phyloP scores from a whole-genome alignment of 1,139 yeast species.

The Debaryomycetaceae sp. region DNA sequence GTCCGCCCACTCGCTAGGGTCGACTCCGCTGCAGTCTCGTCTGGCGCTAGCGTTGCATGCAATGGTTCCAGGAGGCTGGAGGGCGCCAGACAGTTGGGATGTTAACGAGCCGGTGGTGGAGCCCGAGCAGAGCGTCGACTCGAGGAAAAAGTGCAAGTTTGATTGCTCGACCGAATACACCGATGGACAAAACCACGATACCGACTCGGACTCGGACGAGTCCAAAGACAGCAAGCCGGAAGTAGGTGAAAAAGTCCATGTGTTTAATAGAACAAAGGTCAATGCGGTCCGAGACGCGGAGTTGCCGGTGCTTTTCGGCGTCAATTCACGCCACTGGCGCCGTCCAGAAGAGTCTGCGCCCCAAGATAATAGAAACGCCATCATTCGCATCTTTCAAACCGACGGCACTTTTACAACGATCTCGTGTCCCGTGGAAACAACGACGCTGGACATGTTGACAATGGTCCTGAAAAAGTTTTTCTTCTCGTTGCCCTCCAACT shows the following conservation, averaged over 20 bases:
- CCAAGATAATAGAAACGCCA: conserved; percentile 19
- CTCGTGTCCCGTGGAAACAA: conserved; percentile 63
- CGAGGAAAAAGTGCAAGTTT: too few species aligned
- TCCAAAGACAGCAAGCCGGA: not conserved
- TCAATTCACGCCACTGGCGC: too few species aligned
- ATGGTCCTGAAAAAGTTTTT: conserved; percentile 70
- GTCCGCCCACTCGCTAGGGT: not conserved
- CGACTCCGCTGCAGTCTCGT: not conserved
- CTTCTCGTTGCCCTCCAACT: conserved; percentile 56
- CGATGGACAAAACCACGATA: not conserved
- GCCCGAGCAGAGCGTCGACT: not conserved
- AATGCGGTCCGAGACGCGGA: not conserved
- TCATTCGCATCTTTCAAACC: conserved; percentile 62
- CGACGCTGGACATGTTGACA: conserved; percentile 64
- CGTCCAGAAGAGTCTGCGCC: too few species aligned
- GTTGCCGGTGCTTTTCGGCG: not conserved
- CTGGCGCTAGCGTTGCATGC: not conserved
- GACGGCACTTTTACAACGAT: conserved; percentile 80
- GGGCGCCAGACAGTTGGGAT: conserved; percentile 77
- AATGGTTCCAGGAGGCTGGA: conserved; percentile 28
- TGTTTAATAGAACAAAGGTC: too few species aligned
- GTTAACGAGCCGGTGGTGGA: conserved; percentile 24
- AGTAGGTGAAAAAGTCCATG: too few species aligned
- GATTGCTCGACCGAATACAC: not conserved
- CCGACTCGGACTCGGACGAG: not conserved